Percentiles rank a stretch among this genome's conserved stretches.
phyloP scores from a whole-genome alignment of 192 early-diverging fungal species.

The Piromyces sp. region DNA sequence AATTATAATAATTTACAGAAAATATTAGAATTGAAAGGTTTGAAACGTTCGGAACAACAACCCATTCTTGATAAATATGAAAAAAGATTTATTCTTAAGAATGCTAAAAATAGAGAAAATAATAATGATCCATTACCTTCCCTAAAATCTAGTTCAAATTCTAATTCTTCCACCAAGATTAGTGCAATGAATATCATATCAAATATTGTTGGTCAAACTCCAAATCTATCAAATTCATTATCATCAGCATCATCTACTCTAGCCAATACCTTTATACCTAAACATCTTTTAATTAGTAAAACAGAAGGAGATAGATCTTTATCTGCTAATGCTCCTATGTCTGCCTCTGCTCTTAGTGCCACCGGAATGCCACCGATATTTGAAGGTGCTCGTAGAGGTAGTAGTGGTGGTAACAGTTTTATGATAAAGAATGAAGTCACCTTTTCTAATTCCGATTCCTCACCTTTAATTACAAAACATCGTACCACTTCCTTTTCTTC shows the following conservation, averaged over 20 bases:
- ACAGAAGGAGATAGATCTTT: background rate
- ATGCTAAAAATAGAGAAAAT: background rate
- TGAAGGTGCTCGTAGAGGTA: background rate
- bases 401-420: background rate
- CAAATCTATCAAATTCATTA: background rate
- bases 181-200: background rate
- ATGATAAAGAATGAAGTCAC: background rate
- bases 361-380: background rate
- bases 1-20: constrained; percentile 52
- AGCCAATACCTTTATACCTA: background rate
- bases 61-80: background rate
- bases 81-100: background rate
- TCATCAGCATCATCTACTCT: background rate
- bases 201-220: background rate
- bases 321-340: background rate
- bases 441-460: background rate
- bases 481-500: background rate
- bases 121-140: background rate
- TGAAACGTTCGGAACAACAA: background rate
- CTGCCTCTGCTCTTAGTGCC: background rate
- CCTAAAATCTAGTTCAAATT: background rate
- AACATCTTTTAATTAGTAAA: background rate
- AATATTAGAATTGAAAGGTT: constrained; percentile 61
- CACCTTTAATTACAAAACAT: background rate
- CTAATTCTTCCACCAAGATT: background rate